Evolutionary conservation across 495 filamentous ascomycete genomes (phyloP), one percentile per base, ranked within the genome.

Genomic region (Daldinia vernicosa): DNA sequence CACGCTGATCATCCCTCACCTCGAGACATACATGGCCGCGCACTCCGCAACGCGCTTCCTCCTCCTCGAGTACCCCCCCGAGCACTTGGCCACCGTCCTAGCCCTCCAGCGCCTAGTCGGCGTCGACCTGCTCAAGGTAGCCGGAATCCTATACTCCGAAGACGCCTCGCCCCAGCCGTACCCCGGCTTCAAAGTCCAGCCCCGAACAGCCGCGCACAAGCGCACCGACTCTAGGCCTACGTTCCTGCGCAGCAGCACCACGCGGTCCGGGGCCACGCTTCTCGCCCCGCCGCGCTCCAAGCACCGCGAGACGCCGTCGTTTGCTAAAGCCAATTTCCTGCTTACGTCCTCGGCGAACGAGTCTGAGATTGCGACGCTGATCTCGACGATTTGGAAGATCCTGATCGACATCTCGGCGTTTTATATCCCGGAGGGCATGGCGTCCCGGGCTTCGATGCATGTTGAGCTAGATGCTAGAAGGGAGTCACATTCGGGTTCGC

Each of bases 21-120:
- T 85, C 6, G 82, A 84, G 54, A 77, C 75, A 3, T 83, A 83
- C 47, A 73, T 85, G 54, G 68, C 71, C 15, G 68, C 75, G 11
- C 76, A 82, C 52, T 63, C 79, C 8, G 67, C 77, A 7, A 77
- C 83, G 1, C 78, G 80, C 4, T 81, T 84, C 45, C 78, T 85
- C 2, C 72, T 85, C 17, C 72, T 85, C 37, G 83, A 85, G 60
- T 85, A 84, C 50, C 78, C 82, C 0, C 70, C 81, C 7, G 81
- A 84, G 11, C 83, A 85, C 30, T 75, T 85, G 9, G 39, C 77
- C 6, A 85, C 82, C 14, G 71, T 83, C 1, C 53, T 84, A 0
- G 80, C 83, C 0, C 63, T 85, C 11, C 82, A 83, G 35, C 66
- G 76, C 27, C 72, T 85, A 26, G 76, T 84, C 28, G 83, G 83